Evolutionary conservation across 345 rosid species (phyloP).

Genomic region (Salix brachista): DNA sequence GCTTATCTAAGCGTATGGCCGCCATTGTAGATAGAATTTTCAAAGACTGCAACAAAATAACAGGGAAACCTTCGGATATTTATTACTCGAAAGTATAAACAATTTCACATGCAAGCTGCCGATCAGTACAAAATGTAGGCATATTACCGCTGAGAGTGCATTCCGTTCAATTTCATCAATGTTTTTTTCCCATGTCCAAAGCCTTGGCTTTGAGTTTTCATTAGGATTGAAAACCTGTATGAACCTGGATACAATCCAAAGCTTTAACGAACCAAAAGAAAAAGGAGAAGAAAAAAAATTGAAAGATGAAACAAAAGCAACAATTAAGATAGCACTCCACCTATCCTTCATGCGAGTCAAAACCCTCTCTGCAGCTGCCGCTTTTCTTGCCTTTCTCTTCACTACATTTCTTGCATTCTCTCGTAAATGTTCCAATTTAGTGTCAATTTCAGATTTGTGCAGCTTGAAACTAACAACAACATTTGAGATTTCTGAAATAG

Average conservation of each 20-base stretch:
- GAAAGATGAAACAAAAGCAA: not conserved
- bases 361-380: slow-evolving; percentile 50
- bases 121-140: slow-evolving; percentile 8
- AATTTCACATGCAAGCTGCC: not conserved
- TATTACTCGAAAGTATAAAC: not conserved
- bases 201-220: slow-evolving; percentile 61
- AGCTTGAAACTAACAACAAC: slow-evolving; percentile 57
- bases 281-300: not conserved
- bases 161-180: slow-evolving; percentile 57
- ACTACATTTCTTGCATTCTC: slow-evolving; percentile 51
- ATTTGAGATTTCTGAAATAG: slow-evolving; percentile 41
- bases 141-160: slow-evolving; percentile 59
- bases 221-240: slow-evolving; percentile 62
- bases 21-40: slow-evolving; percentile 56
- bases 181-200: slow-evolving; percentile 78
- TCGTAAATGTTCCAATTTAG: slow-evolving; percentile 47
- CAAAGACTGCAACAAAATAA: slow-evolving; percentile 44
- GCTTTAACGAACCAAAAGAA: slow-evolving; percentile 8
- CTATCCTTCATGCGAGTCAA: slow-evolving; percentile 71
- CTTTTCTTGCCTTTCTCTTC: slow-evolving; percentile 69
- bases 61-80: slow-evolving; percentile 25
- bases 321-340: slow-evolving; percentile 27
- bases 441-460: slow-evolving; percentile 36
- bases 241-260: slow-evolving; percentile 46
- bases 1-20: slow-evolving; percentile 64